These are phyloP conservation scores for Sporothrix inflata DNA, from an alignment of 2,329 filamentous ascomycete species.

Conservation along the genomic window DNA sequence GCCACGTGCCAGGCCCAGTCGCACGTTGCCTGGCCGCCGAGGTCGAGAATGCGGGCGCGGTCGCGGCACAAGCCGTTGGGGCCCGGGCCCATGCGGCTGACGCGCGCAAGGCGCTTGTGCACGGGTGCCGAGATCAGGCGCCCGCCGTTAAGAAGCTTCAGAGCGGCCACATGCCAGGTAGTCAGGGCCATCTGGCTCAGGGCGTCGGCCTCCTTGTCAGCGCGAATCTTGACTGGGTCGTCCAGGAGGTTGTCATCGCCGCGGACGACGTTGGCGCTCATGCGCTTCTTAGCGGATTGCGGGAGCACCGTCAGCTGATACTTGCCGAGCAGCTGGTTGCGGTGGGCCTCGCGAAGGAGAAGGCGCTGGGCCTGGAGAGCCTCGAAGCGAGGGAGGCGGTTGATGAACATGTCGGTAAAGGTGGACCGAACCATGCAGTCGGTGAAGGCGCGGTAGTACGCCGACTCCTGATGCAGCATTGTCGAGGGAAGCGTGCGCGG, in stretches of 20 bases:
- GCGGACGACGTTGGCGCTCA: conserved; percentile 72
- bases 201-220: conserved; percentile 80
- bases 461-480: conserved; percentile 65
- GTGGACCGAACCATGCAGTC: conserved; percentile 69
- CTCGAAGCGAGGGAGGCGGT: conserved; percentile 83
- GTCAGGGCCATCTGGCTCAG: conserved; percentile 69
- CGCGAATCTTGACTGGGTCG: conserved; percentile 64
- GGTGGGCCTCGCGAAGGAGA: conserved; percentile 71
- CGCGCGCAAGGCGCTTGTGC: conserved; percentile 61
- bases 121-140: conserved; percentile 66
- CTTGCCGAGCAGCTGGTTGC: conserved; percentile 81
- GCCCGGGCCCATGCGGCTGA: conserved; percentile 54
- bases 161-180: conserved; percentile 64
- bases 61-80: conserved; percentile 50
- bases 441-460: conserved; percentile 88
- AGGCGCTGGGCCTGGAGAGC: conserved; percentile 82
- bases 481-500: conserved; percentile 57
- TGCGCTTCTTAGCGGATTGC: conserved; percentile 70
- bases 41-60: conserved; percentile 75
- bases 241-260: conserved; percentile 68
- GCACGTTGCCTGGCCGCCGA: conserved; percentile 80
- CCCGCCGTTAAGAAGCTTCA: conserved; percentile 66
- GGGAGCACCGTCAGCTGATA: conserved; percentile 75
- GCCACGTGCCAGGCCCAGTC: conserved; percentile 98
- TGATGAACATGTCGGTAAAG: conserved; percentile 76